Percentiles rank a stretch among this genome's conserved stretches.
Evolutionary conservation across 73 alveolate species (phyloP).

Genomic region (Paramecium sexaurelia): DNA sequence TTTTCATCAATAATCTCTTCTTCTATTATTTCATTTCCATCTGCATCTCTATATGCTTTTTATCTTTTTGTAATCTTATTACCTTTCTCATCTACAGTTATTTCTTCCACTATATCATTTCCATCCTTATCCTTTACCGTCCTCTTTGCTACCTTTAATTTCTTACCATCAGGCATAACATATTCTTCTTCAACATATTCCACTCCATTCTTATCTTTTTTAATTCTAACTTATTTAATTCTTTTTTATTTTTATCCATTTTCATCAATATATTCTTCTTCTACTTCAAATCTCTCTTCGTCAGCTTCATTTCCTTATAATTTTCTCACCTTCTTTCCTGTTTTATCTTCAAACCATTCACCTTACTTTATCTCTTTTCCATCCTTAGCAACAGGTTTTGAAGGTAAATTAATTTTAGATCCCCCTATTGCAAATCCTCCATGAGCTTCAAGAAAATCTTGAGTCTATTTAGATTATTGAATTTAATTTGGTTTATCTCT

Average conservation of each 20-base stretch:
- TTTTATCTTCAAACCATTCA: slow-evolving; percentile 59
- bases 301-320: slow-evolving; percentile 62
- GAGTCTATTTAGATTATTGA: background rate
- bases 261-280: slow-evolving; percentile 67
- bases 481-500: slow-evolving; percentile 62
- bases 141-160: slow-evolving; percentile 28
- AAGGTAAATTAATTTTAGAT: slow-evolving; percentile 61
- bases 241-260: slow-evolving; percentile 52
- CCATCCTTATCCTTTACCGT: slow-evolving; percentile 65
- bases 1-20: background rate
- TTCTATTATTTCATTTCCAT: slow-evolving; percentile 57
- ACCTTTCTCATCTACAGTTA: slow-evolving; percentile 56
- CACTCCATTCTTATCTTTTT: slow-evolving; percentile 64
- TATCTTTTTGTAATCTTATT: slow-evolving; percentile 42
- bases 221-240: slow-evolving; percentile 52
- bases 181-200: slow-evolving; percentile 63
- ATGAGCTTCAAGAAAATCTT: slow-evolving; percentile 55
- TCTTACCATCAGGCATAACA: slow-evolving; percentile 53
- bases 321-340: slow-evolving; percentile 55
- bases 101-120: slow-evolving; percentile 57
- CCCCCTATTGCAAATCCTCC: slow-evolving; percentile 72
- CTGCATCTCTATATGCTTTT: slow-evolving; percentile 50
- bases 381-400: slow-evolving; percentile 57
- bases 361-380: slow-evolving; percentile 61
- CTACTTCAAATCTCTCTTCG: slow-evolving; percentile 59